phyloP scores from a whole-genome alignment of 2,329 filamentous ascomycete genomes.

The Penicillium sp. region DNA sequence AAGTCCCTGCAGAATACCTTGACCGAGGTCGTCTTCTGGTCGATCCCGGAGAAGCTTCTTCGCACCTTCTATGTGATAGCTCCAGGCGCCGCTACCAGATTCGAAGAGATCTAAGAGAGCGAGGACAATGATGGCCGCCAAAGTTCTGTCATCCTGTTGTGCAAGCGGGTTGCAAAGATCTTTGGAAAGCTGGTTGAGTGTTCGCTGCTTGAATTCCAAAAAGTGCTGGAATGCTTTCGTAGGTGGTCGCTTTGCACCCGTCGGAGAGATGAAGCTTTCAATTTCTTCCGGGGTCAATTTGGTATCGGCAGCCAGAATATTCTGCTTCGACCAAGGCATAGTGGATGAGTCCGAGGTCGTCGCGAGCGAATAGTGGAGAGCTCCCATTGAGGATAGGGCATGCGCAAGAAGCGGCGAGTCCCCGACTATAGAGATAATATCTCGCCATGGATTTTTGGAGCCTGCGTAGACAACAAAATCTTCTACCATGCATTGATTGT shows the following conservation, averaged over 20 bases:
- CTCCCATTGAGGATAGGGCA: constrained; percentile 53
- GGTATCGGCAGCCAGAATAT: constrained; percentile 16
- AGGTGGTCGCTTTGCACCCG: constrained; percentile 36
- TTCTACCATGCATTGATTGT: constrained; percentile 45
- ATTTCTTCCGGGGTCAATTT: constrained; percentile 30
- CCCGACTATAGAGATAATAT: constrained; percentile 51
- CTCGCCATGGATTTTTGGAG: constrained; percentile 53
- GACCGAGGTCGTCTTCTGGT: constrained; percentile 19
- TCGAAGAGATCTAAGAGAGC: constrained; percentile 56
- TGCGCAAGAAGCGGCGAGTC: constrained; percentile 51
- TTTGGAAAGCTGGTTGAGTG: constrained; percentile 47
- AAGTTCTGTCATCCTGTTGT: constrained; percentile 46
- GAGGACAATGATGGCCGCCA: constrained; percentile 54
- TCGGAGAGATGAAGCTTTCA: constrained; percentile 33
- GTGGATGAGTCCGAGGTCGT: constrained; percentile 38
- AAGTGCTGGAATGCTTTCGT: constrained; percentile 45
- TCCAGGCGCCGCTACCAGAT: constrained; percentile 57
- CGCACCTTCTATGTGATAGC: constrained; percentile 56
- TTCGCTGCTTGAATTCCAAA: constrained; percentile 54
- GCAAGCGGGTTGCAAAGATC: constrained; percentile 34
- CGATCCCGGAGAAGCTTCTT: constrained; percentile 50
- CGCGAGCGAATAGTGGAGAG: constrained; percentile 52
- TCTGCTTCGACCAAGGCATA: constrained; percentile 38
- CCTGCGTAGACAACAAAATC: constrained; percentile 54
- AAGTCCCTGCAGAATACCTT: constrained; percentile 37